Evolutionary conservation across 176 grass and related monocot genomes (phyloP).

Genomic region (Ampelocalamus luodianensis): DNA sequence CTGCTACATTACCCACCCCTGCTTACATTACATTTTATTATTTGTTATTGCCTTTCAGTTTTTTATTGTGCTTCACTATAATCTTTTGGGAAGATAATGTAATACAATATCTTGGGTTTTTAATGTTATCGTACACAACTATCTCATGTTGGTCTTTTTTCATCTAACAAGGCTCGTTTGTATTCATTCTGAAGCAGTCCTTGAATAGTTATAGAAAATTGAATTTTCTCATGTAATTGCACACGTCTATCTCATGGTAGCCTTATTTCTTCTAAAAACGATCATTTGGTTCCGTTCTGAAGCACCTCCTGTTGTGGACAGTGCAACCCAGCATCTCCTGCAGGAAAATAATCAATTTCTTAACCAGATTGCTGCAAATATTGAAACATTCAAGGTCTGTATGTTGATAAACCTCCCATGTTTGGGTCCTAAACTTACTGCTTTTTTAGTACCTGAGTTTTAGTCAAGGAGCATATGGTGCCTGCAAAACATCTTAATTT

Average conservation of each 20-base stretch:
- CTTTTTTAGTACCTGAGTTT: not conserved
- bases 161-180: not conserved
- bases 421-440: not conserved
- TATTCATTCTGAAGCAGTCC: conserved; percentile 29
- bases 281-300: conserved; percentile 31
- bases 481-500: not conserved
- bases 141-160: no score
- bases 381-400: conserved; percentile 69
- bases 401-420: not conserved
- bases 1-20: not conserved
- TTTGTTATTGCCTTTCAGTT: not conserved
- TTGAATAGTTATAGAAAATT: not conserved
- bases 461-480: conserved; percentile 7
- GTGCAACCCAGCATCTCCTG: conserved; percentile 69
- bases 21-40: not conserved
- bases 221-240: not conserved
- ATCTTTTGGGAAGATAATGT: not conserved
- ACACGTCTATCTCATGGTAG: not conserved
- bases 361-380: conserved; percentile 80
- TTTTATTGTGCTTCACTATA: conserved; percentile 1
- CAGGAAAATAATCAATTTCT: conserved; percentile 80
- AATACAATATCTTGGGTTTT: not conserved
- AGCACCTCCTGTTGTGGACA: conserved; percentile 64
- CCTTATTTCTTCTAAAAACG: conserved; percentile 24
- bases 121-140: not conserved